Evolutionary conservation across 2,329 filamentous ascomycete genomes (phyloP).

Genomic region (Aspergillus melleus): DNA sequence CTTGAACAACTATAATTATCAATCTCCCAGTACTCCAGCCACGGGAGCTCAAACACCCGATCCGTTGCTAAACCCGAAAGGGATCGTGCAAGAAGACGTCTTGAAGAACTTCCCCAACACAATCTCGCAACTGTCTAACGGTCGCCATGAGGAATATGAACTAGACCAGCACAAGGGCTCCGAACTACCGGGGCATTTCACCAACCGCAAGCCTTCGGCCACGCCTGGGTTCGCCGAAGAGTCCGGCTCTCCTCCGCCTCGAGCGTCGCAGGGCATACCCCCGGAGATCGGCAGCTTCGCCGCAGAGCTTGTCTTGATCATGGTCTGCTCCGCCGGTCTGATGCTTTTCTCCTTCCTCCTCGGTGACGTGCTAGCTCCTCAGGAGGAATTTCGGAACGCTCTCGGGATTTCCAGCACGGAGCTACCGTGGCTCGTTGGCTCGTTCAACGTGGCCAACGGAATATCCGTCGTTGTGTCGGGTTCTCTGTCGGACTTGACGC

Average conservation of each 20-base stretch:
- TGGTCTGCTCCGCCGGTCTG: constrained; percentile 45
- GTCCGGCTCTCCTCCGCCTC: constrained; percentile 22
- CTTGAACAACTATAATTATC: no score
- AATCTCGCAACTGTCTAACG: no score
- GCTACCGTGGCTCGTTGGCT: constrained; percentile 46
- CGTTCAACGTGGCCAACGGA: constrained; percentile 44
- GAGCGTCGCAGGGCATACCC: constrained; percentile 35
- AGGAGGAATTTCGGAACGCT: constrained; percentile 37
- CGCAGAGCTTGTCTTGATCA: constrained; percentile 42
- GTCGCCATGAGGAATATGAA: no score
- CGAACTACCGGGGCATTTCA: no score
- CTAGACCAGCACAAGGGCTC: no score
- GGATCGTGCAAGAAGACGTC: no score
- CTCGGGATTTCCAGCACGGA: constrained; percentile 42
- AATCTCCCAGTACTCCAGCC: no score
- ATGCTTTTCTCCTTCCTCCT: constrained; percentile 46
- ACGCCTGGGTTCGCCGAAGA: constrained; percentile 9
- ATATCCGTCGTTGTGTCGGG: constrained; percentile 45
- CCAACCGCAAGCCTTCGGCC: no score
- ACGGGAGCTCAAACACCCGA: no score
- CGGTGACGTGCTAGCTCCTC: constrained; percentile 44
- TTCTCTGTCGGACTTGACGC: constrained; percentile 40
- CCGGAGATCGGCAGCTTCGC: constrained; percentile 42
- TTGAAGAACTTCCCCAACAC: no score
- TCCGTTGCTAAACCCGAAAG: no score